A percentile compares a stretch with the other conserved stretches of the same genome.
These are phyloP conservation scores for Trichoderma reesei DNA, from an alignment of 495 filamentous ascomycete species.

Conservation along the genomic window DNA sequence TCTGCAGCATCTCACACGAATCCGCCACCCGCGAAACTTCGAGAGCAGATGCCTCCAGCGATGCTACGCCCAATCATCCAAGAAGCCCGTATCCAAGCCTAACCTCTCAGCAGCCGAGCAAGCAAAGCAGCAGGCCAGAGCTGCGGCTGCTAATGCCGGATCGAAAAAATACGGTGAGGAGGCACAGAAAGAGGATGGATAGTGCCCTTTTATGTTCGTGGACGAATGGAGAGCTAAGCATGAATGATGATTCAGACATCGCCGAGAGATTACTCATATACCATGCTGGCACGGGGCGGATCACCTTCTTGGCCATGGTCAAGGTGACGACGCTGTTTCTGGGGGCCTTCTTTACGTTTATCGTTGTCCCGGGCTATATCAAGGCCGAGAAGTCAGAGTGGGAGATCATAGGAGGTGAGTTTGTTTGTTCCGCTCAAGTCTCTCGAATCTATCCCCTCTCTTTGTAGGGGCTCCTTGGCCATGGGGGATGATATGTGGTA, in stretches of 20 bases:
- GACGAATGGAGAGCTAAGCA: no score
- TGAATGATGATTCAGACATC: conserved; percentile 17
- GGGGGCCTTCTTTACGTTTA: conserved; percentile 50
- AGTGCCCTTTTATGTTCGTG: no score
- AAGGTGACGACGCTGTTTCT: conserved; percentile 64
- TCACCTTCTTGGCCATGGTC: conserved; percentile 54
- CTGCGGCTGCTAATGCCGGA: background rate
- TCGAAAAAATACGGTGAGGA: background rate
- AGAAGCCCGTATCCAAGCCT: background rate
- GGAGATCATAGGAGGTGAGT: conserved; percentile 25
- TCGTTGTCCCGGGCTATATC: conserved; percentile 52
- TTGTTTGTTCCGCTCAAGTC: conserved; percentile 13
- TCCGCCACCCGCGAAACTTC: background rate
- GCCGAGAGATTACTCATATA: conserved; percentile 59
- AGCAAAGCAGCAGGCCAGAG: conserved; percentile 3
- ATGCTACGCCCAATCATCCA: background rate
- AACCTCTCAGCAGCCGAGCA: background rate
- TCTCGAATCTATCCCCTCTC: background rate
- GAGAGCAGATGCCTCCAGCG: conserved; percentile 1
- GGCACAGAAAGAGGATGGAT: no score
- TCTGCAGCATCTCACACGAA: background rate
- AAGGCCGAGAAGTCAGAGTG: conserved; percentile 36
- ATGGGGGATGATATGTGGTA: background rate
- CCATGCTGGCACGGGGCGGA: conserved; percentile 57
- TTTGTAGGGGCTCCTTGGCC: background rate